phyloP scores from a whole-genome alignment of 352 stramenopile species.

The Phytophthora rubi region DNA sequence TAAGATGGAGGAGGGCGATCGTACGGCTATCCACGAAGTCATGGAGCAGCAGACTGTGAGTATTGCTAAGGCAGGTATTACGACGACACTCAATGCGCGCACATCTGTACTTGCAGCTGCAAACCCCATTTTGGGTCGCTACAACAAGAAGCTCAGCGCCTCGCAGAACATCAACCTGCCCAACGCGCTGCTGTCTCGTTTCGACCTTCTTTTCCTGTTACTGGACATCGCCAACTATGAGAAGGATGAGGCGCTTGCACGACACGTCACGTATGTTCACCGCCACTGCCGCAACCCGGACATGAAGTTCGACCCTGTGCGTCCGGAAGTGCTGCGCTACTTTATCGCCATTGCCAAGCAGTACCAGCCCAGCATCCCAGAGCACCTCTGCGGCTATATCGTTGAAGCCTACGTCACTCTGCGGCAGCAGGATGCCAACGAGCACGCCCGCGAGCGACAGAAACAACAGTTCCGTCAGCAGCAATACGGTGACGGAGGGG shows the following conservation, averaged over 20 bases:
- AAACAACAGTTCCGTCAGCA: conserved; percentile 44
- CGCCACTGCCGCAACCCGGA: conserved; percentile 89
- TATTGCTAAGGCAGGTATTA: conserved; percentile 99
- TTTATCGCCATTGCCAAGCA: conserved; percentile 91
- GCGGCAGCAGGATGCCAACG: conserved; percentile 91
- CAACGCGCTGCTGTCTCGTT: conserved; percentile 99
- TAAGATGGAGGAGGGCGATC: conserved; percentile 98
- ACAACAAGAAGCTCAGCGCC: conserved; percentile 86
- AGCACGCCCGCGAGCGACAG: conserved; percentile 79
- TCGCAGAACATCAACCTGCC: conserved; percentile 99
- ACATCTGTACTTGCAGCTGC: conserved; percentile 98
- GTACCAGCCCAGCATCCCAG: conserved; percentile 87
- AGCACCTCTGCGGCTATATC: conserved; percentile 97
- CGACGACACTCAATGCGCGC: conserved; percentile 96
- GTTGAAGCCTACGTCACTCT: conserved; percentile 99
- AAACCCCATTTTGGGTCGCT: conserved; percentile 98
- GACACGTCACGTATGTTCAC: conserved; percentile 95
- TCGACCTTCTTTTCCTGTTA: conserved; percentile 99
- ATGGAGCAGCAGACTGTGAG: conserved; percentile 99
- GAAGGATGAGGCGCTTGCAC: conserved; percentile 91
- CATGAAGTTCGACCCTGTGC: conserved; percentile 92
- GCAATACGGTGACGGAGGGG: conserved; percentile 46
- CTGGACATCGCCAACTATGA: conserved; percentile 95
- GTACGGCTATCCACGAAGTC: conserved; percentile 99
- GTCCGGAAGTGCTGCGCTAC: conserved; percentile 92